These are phyloP conservation scores for Isatis lusitanica DNA, from an alignment of 441 rosid species.

Conservation along the genomic window DNA sequence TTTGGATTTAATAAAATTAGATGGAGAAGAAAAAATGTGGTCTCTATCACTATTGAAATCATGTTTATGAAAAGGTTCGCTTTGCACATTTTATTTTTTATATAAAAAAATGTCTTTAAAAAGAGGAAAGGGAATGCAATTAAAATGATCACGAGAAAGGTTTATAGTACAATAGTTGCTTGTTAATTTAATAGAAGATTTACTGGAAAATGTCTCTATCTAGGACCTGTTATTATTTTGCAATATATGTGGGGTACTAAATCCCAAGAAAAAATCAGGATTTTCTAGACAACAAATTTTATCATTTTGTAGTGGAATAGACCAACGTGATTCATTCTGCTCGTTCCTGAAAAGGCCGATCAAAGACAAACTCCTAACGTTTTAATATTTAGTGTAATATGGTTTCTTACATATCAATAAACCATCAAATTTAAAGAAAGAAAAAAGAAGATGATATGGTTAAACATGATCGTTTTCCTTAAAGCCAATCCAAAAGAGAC, in stretches of 20 bases:
- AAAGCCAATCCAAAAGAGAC: background rate
- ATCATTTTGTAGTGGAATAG: conserved; percentile 2
- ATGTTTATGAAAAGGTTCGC: too few relatives aligned
- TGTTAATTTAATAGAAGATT: background rate
- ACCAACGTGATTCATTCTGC: conserved; percentile 13
- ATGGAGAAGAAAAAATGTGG: too few relatives aligned
- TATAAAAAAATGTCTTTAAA: too few relatives aligned
- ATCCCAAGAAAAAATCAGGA: conserved; percentile 22
- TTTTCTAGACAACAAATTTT: background rate
- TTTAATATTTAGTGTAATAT: background rate
- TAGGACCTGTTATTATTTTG: conserved; percentile 23
- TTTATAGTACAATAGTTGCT: conserved; percentile 8
- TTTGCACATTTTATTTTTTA: too few relatives aligned
- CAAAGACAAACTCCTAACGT: background rate
- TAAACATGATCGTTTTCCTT: background rate
- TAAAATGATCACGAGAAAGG: background rate
- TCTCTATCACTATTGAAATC: too few relatives aligned
- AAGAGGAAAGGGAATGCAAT: too few relatives aligned
- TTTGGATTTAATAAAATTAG: too few relatives aligned
- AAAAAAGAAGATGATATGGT: background rate
- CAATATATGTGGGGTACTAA: conserved; percentile 22
- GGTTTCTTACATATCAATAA: background rate
- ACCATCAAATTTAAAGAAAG: background rate
- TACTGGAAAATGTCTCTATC: conserved; percentile 24
- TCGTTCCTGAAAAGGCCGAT: background rate